Evolutionary conservation across 495 filamentous ascomycete genomes (phyloP).

Genomic region (Friedmanniomyces endolithicus): DNA sequence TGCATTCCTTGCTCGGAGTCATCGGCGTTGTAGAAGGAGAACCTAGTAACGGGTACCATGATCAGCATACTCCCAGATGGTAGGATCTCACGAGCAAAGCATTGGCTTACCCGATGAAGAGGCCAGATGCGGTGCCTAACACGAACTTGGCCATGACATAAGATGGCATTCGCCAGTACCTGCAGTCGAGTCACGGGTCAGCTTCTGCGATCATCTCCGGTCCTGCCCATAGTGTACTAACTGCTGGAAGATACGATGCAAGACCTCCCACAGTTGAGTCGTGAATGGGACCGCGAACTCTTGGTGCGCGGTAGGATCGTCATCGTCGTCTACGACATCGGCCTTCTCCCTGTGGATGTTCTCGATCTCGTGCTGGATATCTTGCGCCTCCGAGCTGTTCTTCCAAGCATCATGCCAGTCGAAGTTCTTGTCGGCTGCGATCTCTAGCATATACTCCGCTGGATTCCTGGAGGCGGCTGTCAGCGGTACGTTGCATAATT

Average conservation of each 20-base stretch:
- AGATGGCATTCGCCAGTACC: slow-evolving; percentile 29
- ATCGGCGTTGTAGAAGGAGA: slow-evolving; percentile 31
- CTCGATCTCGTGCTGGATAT: slow-evolving; percentile 55
- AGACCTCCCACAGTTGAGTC: slow-evolving; percentile 29
- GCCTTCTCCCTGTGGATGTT: slow-evolving; percentile 48
- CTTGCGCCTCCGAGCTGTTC: slow-evolving; percentile 54
- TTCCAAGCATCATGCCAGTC: slow-evolving; percentile 80
- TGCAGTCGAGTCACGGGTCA: neutral
- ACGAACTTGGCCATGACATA: slow-evolving; percentile 36
- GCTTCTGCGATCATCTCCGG: too few species aligned
- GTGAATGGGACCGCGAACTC: slow-evolving; percentile 36
- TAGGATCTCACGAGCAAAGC: too few species aligned
- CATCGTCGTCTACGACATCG: slow-evolving; percentile 23
- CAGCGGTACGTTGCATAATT: too few species aligned
- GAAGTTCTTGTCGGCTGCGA: slow-evolving; percentile 54
- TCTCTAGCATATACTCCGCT: slow-evolving; percentile 59
- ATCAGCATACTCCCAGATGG: too few species aligned
- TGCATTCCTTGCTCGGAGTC: slow-evolving; percentile 25
- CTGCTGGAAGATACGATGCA: slow-evolving; percentile 27
- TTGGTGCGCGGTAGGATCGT: slow-evolving; percentile 25
- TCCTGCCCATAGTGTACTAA: too few species aligned
- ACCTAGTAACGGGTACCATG: slow-evolving; percentile 13
- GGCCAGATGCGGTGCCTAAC: slow-evolving; percentile 28
- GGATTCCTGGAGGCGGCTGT: slow-evolving; percentile 35
- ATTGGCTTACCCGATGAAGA: slow-evolving; percentile 39